Conservation (phyloP, 371 early-diverging fungal species). For the Apophysomyces elegans region DNA sequence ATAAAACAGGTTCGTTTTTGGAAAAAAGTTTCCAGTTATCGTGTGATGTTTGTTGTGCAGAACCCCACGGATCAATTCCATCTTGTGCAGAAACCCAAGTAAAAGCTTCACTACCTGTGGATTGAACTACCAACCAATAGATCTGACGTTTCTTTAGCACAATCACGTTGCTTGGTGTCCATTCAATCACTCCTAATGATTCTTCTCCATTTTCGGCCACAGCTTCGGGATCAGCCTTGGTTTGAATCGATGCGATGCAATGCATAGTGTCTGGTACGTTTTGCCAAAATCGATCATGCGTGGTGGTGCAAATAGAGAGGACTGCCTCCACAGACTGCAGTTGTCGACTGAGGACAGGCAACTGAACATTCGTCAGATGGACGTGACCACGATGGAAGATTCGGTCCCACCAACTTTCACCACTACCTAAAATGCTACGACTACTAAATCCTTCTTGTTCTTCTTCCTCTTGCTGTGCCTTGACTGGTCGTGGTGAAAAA, state of each 20-base stretch:
- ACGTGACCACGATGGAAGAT: constrained; percentile 41
- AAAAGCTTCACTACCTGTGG: constrained; percentile 9
- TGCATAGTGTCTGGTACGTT: constrained; percentile 19
- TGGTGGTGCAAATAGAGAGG: constrained; percentile 35
- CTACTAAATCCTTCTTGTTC: background rate
- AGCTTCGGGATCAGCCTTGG: background rate
- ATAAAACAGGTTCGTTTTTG: constrained; percentile 14
- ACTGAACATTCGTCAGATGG: constrained; percentile 34
- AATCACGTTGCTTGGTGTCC: constrained; percentile 13
- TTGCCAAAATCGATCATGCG: constrained; percentile 24
- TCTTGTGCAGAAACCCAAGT: constrained; percentile 15
- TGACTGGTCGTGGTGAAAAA: constrained; percentile 33
- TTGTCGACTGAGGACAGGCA: constrained; percentile 27
- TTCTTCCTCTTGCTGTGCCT: background rate
- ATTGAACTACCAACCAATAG: constrained; percentile 22
- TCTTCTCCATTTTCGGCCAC: constrained; percentile 11
- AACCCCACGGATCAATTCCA: background rate
- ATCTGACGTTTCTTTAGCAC: constrained; percentile 24
- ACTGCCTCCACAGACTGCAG: constrained; percentile 18
- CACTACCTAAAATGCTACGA: background rate
- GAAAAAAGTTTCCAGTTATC: constrained; percentile 17
- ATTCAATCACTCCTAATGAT: constrained; percentile 11
- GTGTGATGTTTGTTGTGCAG: constrained; percentile 16
- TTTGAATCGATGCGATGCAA: constrained; percentile 17
- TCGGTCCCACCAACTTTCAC: constrained; percentile 51